Base-by-base conservation (phyloP, 352 stramenopile species). In the Achlya hypogyna region DNA sequence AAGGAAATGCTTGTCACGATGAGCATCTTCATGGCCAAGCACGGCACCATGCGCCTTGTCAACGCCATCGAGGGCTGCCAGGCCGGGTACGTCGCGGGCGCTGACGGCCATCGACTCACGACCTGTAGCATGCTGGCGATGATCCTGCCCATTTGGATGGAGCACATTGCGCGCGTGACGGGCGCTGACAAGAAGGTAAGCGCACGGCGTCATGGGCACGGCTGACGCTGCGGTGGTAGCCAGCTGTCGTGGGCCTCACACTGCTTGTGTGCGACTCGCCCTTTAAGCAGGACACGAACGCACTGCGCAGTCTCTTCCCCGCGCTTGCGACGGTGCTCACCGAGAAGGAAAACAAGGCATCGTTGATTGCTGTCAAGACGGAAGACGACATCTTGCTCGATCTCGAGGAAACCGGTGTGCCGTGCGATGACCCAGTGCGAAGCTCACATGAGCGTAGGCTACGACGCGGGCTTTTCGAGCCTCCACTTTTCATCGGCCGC, bases 401-500 rank as follows among this genome's bases (percentile, higher is more conserved):
- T 29, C 69, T 92, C 38, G 80, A 92, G 60, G 74, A 92, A 63
- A 89, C 87, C 2, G 84, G 88, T 27, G 82, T n/a, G n/a, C n/a
- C 20, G 52, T 16, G 14, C 54, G 70, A 79, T 35, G 67, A 73
- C 49, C 64, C 70, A 28, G 53, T 59, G 18, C 69, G 74, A 23
- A 29, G 23, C 3, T 38, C 65, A 1, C 6, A 8, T 54, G 29
- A 56, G 72, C 22, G 56, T 85, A 31, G 71, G 70, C 27, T 98
- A 98, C 69, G 93, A 98, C 82, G 86, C 93, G 35, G 89, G 89
- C 9, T 98, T 95, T 75, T 97, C 93, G 16, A 92, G 94, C 63
- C 74, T 98, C 20, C 91, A 96, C 65, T 97, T 97, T 75, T 94
- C 93, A 10, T 71, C 58, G 18, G 89, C 82, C 0, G 80, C 90